Percentiles rank a stretch among this genome's conserved stretches.
These are phyloP conservation scores for Hypoxylon sp. DNA, from an alignment of 2,329 filamentous ascomycete species.

Conservation along the genomic window DNA sequence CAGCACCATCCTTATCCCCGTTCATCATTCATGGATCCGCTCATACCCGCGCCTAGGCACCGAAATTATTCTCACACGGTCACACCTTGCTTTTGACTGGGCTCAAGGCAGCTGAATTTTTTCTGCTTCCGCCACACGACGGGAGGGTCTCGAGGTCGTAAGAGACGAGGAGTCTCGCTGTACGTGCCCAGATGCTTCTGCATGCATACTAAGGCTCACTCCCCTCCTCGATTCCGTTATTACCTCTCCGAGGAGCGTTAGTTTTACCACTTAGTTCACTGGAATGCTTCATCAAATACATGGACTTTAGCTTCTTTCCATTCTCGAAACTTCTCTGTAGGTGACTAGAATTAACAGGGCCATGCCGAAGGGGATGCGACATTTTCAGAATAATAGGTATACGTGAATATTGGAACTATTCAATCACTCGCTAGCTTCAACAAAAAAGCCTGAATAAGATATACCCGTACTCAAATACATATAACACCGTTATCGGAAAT, in stretches of 20 bases:
- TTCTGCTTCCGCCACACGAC: conserved; percentile 19
- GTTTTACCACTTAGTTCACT: conserved; percentile 1
- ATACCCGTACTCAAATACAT: neutral
- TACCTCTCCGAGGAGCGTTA: conserved; percentile 11
- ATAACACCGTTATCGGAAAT: neutral
- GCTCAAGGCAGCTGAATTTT: conserved; percentile 42
- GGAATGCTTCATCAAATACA: neutral
- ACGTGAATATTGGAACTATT: neutral
- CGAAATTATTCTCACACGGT: conserved; percentile 38
- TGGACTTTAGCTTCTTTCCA: neutral
- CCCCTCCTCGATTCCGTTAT: conserved; percentile 9
- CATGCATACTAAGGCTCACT: conserved; percentile 12
- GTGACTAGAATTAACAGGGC: conserved; percentile 14
- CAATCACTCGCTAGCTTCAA: neutral
- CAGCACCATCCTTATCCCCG: neutral
- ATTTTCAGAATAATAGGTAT: conserved; percentile 3
- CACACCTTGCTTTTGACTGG: conserved; percentile 11
- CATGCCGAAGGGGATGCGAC: neutral
- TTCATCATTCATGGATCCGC: conserved; percentile 14
- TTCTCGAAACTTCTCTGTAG: neutral
- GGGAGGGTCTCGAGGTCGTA: conserved; percentile 9
- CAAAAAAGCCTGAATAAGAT: neutral
- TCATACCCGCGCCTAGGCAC: conserved; percentile 36
- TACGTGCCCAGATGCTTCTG: conserved; percentile 12
- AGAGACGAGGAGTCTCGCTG: conserved; percentile 23